Evolutionary conservation across 2,329 filamentous ascomycete genomes (phyloP).

Genomic region (Incumbomyces delicatus): DNA sequence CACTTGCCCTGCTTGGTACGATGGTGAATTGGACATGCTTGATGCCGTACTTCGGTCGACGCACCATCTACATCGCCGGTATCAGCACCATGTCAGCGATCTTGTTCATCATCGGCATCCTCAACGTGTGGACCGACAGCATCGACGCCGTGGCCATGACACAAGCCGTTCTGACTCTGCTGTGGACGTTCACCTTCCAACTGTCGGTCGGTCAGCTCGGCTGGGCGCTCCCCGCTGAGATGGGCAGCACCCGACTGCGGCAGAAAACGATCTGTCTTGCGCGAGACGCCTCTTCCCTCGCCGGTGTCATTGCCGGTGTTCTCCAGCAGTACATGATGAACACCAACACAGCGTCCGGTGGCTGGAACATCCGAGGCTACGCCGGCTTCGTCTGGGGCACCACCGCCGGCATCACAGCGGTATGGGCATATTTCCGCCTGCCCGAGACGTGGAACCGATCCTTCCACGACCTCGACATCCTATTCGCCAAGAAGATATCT

Average conservation of each 20-base stretch:
- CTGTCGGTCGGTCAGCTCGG: slow-evolving; percentile 45
- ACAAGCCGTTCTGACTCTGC: slow-evolving; percentile 37
- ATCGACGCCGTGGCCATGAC: slow-evolving; percentile 23
- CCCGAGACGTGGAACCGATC: slow-evolving; percentile 23
- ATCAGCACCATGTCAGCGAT: slow-evolving; percentile 63
- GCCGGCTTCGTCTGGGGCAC: slow-evolving; percentile 26
- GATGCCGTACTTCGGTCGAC: slow-evolving; percentile 55
- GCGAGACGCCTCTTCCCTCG: slow-evolving; percentile 42
- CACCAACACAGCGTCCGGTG: too few relatives aligned
- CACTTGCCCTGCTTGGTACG: too few relatives aligned
- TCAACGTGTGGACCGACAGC: slow-evolving; percentile 18
- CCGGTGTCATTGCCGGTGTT: slow-evolving; percentile 25
- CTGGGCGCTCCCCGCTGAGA: slow-evolving; percentile 43
- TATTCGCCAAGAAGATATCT: slow-evolving; percentile 13
- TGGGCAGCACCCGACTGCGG: slow-evolving; percentile 45
- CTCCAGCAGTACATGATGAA: slow-evolving; percentile 28
- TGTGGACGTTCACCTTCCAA: slow-evolving; percentile 44
- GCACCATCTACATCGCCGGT: slow-evolving; percentile 63
- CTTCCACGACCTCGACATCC: slow-evolving; percentile 15
- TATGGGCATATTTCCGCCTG: slow-evolving; percentile 26
- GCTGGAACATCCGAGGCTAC: slow-evolving; percentile 25
- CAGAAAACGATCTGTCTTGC: slow-evolving; percentile 47
- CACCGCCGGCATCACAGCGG: slow-evolving; percentile 16
- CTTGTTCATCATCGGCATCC: slow-evolving; percentile 23
- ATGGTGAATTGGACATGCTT: slow-evolving; percentile 67